These are phyloP conservation scores for Mortierella sp. DNA, from an alignment of 371 early-diverging fungal genomes.

Conservation along the genomic window DNA sequence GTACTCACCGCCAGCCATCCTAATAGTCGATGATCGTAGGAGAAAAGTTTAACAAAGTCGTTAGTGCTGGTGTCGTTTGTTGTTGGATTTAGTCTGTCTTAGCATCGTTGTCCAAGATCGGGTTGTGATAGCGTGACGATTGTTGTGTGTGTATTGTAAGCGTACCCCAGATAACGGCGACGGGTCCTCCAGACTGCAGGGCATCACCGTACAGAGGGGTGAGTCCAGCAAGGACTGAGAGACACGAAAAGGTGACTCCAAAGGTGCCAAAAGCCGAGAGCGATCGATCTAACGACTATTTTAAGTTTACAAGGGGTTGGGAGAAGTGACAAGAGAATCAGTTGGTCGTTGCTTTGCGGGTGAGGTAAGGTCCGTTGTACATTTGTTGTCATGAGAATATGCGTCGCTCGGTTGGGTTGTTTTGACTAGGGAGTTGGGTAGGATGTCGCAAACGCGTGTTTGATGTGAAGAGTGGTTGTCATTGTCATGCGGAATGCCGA, in stretches of 20 bases:
- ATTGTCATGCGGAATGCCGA: no score
- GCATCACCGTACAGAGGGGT: slow-evolving; percentile 74
- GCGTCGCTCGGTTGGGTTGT: no score
- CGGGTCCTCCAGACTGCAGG: slow-evolving; percentile 78
- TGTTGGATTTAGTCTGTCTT: not conserved
- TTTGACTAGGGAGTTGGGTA: no score
- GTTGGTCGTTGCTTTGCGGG: not conserved
- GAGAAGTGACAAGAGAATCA: not conserved
- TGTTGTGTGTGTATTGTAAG: not conserved
- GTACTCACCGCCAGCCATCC: slow-evolving; percentile 75
- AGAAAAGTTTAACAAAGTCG: not conserved
- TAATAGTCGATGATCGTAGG: not conserved
- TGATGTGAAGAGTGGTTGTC: not conserved
- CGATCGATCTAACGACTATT: slow-evolving; percentile 78
- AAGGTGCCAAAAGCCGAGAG: slow-evolving; percentile 75
- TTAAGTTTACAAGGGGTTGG: not conserved
- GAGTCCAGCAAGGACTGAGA: slow-evolving; percentile 72
- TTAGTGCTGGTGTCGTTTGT: not conserved
- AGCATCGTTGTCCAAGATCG: not conserved
- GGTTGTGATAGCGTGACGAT: not conserved
- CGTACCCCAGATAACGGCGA: slow-evolving; percentile 75
- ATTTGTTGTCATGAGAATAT: no score
- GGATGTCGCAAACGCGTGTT: not conserved
- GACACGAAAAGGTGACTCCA: slow-evolving; percentile 74
- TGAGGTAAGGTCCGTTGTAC: not conserved